Evolutionary conservation across 164 flowering plant genomes (phyloP), one percentile per base, ranked within the genome.

Genomic region (Stephania yunnanensis): DNA sequence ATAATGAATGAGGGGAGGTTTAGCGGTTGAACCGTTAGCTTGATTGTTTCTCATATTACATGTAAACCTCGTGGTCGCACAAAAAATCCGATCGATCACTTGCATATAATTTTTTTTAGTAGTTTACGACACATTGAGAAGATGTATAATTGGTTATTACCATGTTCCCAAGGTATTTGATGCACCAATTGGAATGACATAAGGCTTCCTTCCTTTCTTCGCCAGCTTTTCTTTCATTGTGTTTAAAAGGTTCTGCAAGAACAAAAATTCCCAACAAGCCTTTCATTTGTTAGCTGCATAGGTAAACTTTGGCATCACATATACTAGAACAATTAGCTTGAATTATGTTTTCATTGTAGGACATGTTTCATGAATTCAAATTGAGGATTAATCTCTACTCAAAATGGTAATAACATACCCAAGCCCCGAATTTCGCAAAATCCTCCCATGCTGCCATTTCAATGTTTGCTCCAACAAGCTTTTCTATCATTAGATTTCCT

Each of bases 161-260:
- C 75, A 73, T 65, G 70, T 45, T 46, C 75, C 75, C 67, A 73
- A 64, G 10, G 55, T 5, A 73, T 73, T 73, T 65, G 75, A 73
- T 63, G 58, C 75, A 15, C 75, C 75, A 48, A 61, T 29, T 25
- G 75, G 75, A 65, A 73, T 66, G 70, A 65, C 10, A 65, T 65
- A 73, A 46, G 75, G 75, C 61, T 50, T 73, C 67, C 75, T 73
- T 44, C 75, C 75, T 65, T 73, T 46, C 66, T 73, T 73, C 55
- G 42, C 70, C 67, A 73, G 58, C 45, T 44, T 52, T n/a, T 64
- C 45, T 46, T 73, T 73, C 53, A 73, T 12, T 13, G 75, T 65
- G 70, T 73, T 73, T 55, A 73, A 46, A 46, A 73, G 75, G 19
- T 19, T 36, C 75, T 58, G n/a, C 7, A 58, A 17, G 20, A 58